These are phyloP conservation scores for Gymnopilus junonius DNA, from an alignment of 768 basidiomycete species.

Conservation along the genomic window DNA sequence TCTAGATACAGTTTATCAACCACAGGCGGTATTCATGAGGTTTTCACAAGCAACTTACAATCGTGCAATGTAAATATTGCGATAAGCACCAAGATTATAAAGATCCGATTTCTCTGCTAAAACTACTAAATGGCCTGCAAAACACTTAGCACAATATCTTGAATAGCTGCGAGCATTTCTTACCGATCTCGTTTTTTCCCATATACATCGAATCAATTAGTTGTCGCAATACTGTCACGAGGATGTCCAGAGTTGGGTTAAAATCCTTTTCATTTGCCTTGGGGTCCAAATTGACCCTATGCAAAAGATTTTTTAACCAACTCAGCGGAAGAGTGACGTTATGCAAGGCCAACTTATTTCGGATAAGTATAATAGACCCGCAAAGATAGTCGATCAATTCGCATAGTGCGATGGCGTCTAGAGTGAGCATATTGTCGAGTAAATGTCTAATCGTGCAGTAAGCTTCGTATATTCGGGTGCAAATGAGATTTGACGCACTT, in stretches of 20 bases:
- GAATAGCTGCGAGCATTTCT: neutral
- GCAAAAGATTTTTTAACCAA: constrained; percentile 45
- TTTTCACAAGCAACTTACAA: constrained; percentile 39
- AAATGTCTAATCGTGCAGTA: constrained; percentile 42
- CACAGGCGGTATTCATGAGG: neutral
- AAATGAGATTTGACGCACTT: constrained; percentile 32
- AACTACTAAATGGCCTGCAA: constrained; percentile 34
- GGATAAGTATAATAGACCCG: constrained; percentile 42
- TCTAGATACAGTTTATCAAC: constrained; percentile 27
- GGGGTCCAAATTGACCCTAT: constrained; percentile 12
- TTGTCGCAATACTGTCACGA: constrained; percentile 23
- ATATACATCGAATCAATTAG: constrained; percentile 33
- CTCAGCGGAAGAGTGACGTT: constrained; percentile 56
- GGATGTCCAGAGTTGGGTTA: neutral
- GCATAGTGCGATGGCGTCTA: constrained; percentile 54
- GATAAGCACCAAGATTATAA: constrained; percentile 22
- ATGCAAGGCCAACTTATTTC: constrained; percentile 37
- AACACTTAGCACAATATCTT: neutral
- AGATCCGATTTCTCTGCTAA: constrained; percentile 28
- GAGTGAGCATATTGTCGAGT: constrained; percentile 35
- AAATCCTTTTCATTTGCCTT: neutral
- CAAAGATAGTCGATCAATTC: constrained; percentile 56
- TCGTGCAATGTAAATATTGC: constrained; percentile 48
- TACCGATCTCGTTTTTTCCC: constrained; percentile 26
- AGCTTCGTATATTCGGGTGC: neutral